Base-by-base conservation (phyloP, 1,284 basidiomycete species). In the Ganoderma multipileum region DNA sequence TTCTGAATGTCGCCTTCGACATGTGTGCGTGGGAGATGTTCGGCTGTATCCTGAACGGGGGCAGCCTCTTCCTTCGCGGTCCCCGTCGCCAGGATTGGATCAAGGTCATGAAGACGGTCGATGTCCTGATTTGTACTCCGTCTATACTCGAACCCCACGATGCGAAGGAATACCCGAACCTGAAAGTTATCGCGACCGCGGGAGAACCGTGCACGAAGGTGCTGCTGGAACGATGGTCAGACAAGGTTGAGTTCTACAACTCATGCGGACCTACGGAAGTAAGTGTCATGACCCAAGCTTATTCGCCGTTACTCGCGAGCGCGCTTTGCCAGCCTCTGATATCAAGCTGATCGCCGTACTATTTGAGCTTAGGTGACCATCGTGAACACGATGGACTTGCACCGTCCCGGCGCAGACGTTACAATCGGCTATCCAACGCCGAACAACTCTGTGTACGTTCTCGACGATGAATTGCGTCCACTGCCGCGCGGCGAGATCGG, bases 1-100 rank as follows among this genome's bases (percentile, higher is more conserved):
- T 87, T 42, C 82, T 87, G 79, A 87, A 87, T 67, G 84, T 88
- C 47, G 83, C 85, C 0, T 88, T 87, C 70, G 87, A 87, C 73
- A 87, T 88, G 85, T 85, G 84, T 50, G 85, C 84, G 39, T 88
- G 86, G 84, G 87, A 87, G 80, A 84, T 85, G 54, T 81, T 87
- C 33, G 85, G 85, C 20, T 80, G 83, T 61, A 75, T 87, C 61
- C 80, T 79, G 72, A 87, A 88, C 67, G 86, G 86, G 1, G 82
- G 84, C 55, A 87, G 85, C 0, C 74, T 88, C 4, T 83, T 81
- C 71, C 80, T 87, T 52, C 81, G 86, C 36, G 86, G 86, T 16
- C 84, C 85, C 66, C 80, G 81, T 9, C 84, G 83, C 5, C 82
- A 80, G 60, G 81, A 86, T 72, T 87, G 86, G 86, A 80, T 81